A percentile compares a stretch with the other conserved stretches of the same genome.
Conservation (phyloP, 768 basidiomycete genomes). For the Lenzites betulinus region DNA sequence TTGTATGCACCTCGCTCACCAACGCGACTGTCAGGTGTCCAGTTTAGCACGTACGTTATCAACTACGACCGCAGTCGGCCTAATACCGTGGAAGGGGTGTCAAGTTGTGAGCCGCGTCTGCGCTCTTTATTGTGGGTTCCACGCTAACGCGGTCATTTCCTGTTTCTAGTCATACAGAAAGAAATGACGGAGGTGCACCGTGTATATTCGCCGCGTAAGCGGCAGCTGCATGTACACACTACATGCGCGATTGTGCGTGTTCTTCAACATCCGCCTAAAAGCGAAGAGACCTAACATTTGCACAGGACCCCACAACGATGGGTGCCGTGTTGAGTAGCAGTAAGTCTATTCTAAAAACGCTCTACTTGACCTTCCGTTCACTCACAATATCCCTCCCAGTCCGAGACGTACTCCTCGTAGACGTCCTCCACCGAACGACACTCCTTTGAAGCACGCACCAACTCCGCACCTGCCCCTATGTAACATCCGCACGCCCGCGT, state of each 20-base stretch:
- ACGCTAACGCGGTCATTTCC: too few relatives aligned
- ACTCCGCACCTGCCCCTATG: background rate
- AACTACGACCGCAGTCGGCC: slow-evolving; percentile 47
- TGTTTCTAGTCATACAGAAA: slow-evolving; percentile 45
- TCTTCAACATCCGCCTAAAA: too few relatives aligned
- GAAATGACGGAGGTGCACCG: slow-evolving; percentile 50
- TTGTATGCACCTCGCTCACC: background rate
- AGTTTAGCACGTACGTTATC: slow-evolving; percentile 53
- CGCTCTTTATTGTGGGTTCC: too few relatives aligned
- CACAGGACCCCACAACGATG: slow-evolving; percentile 45
- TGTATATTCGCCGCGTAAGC: slow-evolving; percentile 44
- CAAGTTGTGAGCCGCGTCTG: slow-evolving; percentile 44
- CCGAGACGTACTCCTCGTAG: slow-evolving; percentile 29
- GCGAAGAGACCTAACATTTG: background rate
- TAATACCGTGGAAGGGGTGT: slow-evolving; percentile 51
- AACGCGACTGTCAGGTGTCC: slow-evolving; percentile 10
- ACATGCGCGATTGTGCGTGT: slow-evolving; percentile 48
- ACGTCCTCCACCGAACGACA: slow-evolving; percentile 23
- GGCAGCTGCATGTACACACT: slow-evolving; percentile 51
- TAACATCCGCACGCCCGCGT: background rate
- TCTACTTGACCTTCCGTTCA: background rate
- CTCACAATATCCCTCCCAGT: slow-evolving; percentile 20
- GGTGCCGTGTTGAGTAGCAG: slow-evolving; percentile 49
- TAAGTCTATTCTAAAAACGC: slow-evolving; percentile 30
- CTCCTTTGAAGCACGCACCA: background rate